Conservation (phyloP, 2,329 filamentous ascomycete genomes). For the Arthrinium phaeospermum region DNA sequence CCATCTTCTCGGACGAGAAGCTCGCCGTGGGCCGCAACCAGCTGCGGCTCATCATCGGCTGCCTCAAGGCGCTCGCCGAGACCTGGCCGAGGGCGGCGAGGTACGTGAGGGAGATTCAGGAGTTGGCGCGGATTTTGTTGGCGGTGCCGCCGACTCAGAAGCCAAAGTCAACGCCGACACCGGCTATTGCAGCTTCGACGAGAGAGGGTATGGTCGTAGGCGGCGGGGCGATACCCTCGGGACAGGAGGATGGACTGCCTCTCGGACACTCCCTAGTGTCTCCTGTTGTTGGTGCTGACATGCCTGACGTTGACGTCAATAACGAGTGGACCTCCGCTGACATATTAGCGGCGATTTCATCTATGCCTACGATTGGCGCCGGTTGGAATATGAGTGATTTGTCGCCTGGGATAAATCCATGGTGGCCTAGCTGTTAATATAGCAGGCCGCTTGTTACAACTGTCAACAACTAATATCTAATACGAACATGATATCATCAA, state of each 20-base stretch:
- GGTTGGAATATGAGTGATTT: background rate
- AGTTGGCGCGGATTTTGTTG: conserved; percentile 37
- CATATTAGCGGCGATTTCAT: background rate
- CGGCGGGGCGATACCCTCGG: too few relatives aligned
- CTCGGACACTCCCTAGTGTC: background rate
- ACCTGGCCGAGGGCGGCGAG: conserved; percentile 44
- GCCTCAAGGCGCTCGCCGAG: conserved; percentile 42
- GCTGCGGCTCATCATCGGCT: conserved; percentile 49
- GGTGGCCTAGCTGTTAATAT: background rate
- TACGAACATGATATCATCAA: too few relatives aligned
- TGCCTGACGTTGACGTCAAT: background rate
- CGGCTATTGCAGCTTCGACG: background rate
- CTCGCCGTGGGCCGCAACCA: conserved; percentile 46
- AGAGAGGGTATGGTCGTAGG: background rate
- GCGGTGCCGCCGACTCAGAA: background rate
- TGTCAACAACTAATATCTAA: too few relatives aligned
- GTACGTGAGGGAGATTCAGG: conserved; percentile 47
- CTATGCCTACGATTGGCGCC: background rate
- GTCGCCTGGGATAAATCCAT: background rate
- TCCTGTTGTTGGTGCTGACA: background rate
- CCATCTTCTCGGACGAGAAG: conserved; percentile 39
- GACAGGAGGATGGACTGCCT: background rate
- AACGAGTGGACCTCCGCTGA: background rate
- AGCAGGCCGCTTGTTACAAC: too few relatives aligned
- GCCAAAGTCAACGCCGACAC: background rate